Conservation (phyloP, 2,329 filamentous ascomycete genomes). For the Mycogone perniciosa region DNA sequence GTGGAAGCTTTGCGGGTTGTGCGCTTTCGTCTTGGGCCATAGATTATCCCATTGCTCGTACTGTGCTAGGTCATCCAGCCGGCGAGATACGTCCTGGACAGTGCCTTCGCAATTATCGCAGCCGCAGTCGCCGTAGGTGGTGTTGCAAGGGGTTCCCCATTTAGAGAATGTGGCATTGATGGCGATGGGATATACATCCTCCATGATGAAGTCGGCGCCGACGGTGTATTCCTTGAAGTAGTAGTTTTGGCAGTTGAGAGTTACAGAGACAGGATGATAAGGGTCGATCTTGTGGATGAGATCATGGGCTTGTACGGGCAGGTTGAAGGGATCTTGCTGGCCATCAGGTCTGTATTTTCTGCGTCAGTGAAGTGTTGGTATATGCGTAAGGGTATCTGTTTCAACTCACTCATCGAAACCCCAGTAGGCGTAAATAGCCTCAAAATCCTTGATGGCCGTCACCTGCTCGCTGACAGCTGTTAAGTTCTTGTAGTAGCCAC, state of each 20-base stretch:
- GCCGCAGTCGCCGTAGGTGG: conserved; percentile 55
- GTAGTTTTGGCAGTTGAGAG: conserved; percentile 57
- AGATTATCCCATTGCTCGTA: conserved; percentile 37
- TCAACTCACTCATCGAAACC: conserved; percentile 34
- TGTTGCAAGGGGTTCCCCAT: conserved; percentile 52
- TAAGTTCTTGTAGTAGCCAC: conserved; percentile 38
- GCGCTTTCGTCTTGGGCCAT: conserved; percentile 38
- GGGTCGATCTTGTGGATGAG: conserved; percentile 46
- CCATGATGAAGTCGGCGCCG: conserved; percentile 53
- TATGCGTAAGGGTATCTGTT: conserved; percentile 10
- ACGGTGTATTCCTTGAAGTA: conserved; percentile 49
- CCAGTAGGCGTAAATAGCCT: conserved; percentile 40
- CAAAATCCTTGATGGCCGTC: conserved; percentile 32
- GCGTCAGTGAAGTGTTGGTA: neutral
- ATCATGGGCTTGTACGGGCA: conserved; percentile 35
- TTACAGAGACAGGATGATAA: conserved; percentile 54
- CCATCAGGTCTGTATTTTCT: conserved; percentile 37
- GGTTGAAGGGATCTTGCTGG: conserved; percentile 46
- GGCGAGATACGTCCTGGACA: conserved; percentile 44
- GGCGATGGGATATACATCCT: conserved; percentile 54
- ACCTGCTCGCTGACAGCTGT: conserved; percentile 34
- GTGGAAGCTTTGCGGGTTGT: conserved; percentile 42
- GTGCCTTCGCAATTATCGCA: conserved; percentile 53
- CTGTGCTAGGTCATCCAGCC: conserved; percentile 32
- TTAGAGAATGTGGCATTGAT: conserved; percentile 49